These are phyloP conservation scores for Aristolochia contorta DNA, from an alignment of 164 flowering plant species.

Conservation along the genomic window DNA sequence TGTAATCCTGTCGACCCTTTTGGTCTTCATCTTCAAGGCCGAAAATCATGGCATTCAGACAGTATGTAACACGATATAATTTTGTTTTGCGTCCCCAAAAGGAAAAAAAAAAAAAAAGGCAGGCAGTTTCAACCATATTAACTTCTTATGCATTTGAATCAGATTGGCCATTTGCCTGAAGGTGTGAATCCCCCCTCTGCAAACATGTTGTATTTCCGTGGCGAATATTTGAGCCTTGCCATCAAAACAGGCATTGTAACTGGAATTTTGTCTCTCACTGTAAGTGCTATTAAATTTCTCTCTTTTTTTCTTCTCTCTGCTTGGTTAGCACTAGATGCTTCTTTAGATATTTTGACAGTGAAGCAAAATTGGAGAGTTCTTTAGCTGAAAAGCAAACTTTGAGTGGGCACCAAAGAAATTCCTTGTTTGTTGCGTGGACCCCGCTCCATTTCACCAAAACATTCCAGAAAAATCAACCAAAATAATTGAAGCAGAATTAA, in stretches of 20 bases:
- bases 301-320: no score
- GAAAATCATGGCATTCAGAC: constrained; percentile 34
- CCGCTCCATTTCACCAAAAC: no score
- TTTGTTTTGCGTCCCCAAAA: not conserved
- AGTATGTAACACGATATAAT: constrained; percentile 14
- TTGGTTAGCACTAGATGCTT: not conserved
- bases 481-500: not conserved
- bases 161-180: constrained; percentile 61
- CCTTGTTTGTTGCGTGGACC: no score
- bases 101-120: no score
- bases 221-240: constrained; percentile 25
- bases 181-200: constrained; percentile 67
- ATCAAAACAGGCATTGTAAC: constrained; percentile 48
- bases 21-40: constrained; percentile 35
- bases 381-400: no score
- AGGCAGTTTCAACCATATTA: not conserved
- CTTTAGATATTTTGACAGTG: no score
- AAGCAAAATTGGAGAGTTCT: no score
- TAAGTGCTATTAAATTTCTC: constrained; percentile 15
- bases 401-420: no score
- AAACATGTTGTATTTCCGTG: constrained; percentile 33
- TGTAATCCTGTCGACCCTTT: constrained; percentile 44
- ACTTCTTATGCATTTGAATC: constrained; percentile 9
- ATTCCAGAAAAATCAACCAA: not conserved
- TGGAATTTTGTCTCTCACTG: constrained; percentile 62